A percentile compares a stretch with the other conserved stretches of the same genome.
phyloP scores from a whole-genome alignment of 208 protist genomes.

The Wallacemonas collosoma region DNA sequence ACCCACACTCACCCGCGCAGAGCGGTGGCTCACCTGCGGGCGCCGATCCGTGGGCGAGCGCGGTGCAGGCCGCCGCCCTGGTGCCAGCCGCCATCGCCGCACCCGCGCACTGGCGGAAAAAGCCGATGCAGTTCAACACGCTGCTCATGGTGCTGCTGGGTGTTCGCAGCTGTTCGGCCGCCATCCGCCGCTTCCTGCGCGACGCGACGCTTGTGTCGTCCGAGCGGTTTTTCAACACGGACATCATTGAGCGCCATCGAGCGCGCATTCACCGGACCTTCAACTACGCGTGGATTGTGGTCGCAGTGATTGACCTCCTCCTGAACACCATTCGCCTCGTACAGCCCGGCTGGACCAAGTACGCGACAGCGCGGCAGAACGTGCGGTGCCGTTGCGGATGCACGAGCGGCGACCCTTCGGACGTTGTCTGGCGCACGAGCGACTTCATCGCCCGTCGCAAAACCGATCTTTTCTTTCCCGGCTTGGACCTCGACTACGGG shows the following conservation, averaged over 20 bases:
- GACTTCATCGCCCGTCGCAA: conserved; percentile 65
- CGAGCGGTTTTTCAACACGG: conserved; percentile 57
- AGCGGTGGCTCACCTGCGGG: background rate
- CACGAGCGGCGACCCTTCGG: conserved; percentile 34
- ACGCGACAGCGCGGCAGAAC: conserved; percentile 68
- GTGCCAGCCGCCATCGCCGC: conserved; percentile 54
- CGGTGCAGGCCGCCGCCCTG: conserved; percentile 3
- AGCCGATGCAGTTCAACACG: conserved; percentile 56
- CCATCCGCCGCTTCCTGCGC: conserved; percentile 68
- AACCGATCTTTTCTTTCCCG: conserved; percentile 68
- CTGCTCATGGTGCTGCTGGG: conserved; percentile 69
- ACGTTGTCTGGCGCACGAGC: conserved; percentile 47
- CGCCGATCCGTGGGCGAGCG: conserved; percentile 1
- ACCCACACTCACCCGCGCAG: background rate
- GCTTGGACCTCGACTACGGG: conserved; percentile 84
- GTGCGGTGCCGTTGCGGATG: conserved; percentile 65
- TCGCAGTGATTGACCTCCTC: conserved; percentile 69
- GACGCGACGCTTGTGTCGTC: conserved; percentile 73
- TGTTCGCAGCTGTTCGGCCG: conserved; percentile 68
- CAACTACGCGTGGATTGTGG: conserved; percentile 75
- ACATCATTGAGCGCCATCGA: conserved; percentile 59
- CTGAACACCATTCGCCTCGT: conserved; percentile 78
- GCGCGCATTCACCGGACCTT: conserved; percentile 45
- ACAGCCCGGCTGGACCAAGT: conserved; percentile 69
- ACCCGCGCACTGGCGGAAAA: conserved; percentile 54